Conservation (phyloP, 768 basidiomycete genomes). For the Rhodocollybia butyracea region DNA sequence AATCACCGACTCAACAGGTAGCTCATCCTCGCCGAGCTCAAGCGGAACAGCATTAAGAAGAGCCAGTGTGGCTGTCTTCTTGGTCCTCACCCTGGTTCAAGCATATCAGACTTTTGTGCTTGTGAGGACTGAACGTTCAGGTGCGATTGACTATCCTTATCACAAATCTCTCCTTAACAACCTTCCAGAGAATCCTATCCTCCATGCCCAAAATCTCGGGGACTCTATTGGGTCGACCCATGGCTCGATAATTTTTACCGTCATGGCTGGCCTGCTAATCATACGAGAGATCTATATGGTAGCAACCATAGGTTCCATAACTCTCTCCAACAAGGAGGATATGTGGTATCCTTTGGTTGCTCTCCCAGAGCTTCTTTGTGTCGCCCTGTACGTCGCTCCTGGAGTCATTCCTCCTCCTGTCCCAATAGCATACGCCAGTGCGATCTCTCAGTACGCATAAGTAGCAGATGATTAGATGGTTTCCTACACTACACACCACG, state of each 20-base stretch:
- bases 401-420: constrained; percentile 27
- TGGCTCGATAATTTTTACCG: constrained; percentile 25
- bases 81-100: constrained; percentile 31
- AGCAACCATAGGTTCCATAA: constrained; percentile 26
- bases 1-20: constrained; percentile 13
- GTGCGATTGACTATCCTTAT: background rate
- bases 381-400: constrained; percentile 29
- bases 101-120: constrained; percentile 27
- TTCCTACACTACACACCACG: too few relatives aligned
- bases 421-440: background rate
- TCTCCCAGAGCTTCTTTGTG: constrained; percentile 35
- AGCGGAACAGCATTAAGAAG: constrained; percentile 24
- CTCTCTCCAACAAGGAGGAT: constrained; percentile 27
- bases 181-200: background rate
- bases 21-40: constrained; percentile 13
- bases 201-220: background rate
- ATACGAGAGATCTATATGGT: constrained; percentile 34
- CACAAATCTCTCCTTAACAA: constrained; percentile 5
- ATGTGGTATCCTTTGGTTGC: constrained; percentile 41
- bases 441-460: background rate
- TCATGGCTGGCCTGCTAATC: constrained; percentile 34
- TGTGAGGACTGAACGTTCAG: constrained; percentile 2
- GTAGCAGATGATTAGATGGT: too few relatives aligned
- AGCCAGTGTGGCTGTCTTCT: constrained; percentile 34
- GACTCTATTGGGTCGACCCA: constrained; percentile 22